These are phyloP conservation scores for Heterobasidion annosum DNA, from an alignment of 1,284 basidiomycete species.

Conservation along the genomic window DNA sequence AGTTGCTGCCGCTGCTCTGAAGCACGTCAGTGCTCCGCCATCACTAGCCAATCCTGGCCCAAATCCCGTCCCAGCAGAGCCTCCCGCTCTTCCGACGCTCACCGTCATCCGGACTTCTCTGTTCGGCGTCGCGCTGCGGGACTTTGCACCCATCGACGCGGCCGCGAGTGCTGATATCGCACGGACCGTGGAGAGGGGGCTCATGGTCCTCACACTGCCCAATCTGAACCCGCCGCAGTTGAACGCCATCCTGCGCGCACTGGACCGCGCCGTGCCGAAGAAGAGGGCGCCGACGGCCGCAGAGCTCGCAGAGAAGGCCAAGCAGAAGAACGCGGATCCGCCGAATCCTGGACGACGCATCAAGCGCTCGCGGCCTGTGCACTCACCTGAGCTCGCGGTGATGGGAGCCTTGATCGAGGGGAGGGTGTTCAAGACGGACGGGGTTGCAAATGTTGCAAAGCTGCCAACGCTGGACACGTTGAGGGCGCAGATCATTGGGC, in stretches of 20 bases:
- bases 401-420: slow-evolving; percentile 73
- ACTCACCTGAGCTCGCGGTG: slow-evolving; percentile 57
- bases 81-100: slow-evolving; percentile 35
- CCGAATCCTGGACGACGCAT: slow-evolving; percentile 55
- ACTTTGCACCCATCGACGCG: slow-evolving; percentile 42
- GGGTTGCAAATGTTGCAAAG: slow-evolving; percentile 52
- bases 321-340: slow-evolving; percentile 41
- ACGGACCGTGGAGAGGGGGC: slow-evolving; percentile 42
- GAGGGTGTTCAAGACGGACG: slow-evolving; percentile 48
- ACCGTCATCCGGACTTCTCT: slow-evolving; percentile 61
- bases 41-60: slow-evolving; percentile 32
- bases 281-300: slow-evolving; percentile 43
- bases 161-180: slow-evolving; percentile 41
- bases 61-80: slow-evolving; percentile 17
- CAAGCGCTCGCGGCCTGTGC: slow-evolving; percentile 42
- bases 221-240: slow-evolving; percentile 64
- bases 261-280: slow-evolving; percentile 58
- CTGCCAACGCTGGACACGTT: slow-evolving; percentile 65
- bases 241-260: slow-evolving; percentile 53
- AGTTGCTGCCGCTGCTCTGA: slow-evolving; percentile 41
- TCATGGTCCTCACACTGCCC: slow-evolving; percentile 62
- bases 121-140: slow-evolving; percentile 64
- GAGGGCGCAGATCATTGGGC: slow-evolving; percentile 65
- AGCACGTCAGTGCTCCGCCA: slow-evolving; percentile 29
- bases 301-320: slow-evolving; percentile 36